phyloP scores from a whole-genome alignment of 257 asterid genomes.

The Nicotiana knightiana region DNA sequence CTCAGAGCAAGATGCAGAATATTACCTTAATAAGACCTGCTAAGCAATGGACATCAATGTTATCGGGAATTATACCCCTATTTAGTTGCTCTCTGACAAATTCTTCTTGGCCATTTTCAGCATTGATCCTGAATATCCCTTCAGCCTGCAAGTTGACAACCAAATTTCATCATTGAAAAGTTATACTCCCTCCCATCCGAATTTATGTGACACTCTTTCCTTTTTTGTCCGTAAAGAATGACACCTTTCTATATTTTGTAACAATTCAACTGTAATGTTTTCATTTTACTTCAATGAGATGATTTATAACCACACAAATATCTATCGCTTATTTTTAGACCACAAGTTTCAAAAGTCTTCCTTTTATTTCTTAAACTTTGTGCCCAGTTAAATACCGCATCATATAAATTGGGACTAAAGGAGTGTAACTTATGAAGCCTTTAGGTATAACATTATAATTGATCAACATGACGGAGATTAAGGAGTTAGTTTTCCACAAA shows the following conservation, averaged over 20 bases:
- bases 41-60: slow-evolving; percentile 71
- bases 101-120: slow-evolving; percentile 69
- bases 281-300: too few species aligned
- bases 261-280: too few species aligned
- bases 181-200: neutral
- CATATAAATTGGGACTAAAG: too few species aligned
- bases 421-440: neutral
- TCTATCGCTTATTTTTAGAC: too few species aligned
- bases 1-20: neutral
- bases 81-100: slow-evolving; percentile 56
- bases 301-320: too few species aligned
- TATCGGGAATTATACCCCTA: slow-evolving; percentile 50
- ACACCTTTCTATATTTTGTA: too few species aligned
- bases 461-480: neutral
- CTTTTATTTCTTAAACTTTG: too few species aligned
- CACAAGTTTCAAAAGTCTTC: too few species aligned
- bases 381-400: too few species aligned
- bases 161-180: neutral
- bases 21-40: slow-evolving; percentile 77
- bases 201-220: too few species aligned
- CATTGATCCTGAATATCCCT: slow-evolving; percentile 78
- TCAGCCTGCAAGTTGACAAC: slow-evolving; percentile 39
- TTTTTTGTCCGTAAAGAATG: too few species aligned
- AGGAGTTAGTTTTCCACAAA: slow-evolving; percentile 5
- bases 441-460: neutral